phyloP scores from a whole-genome alignment of 805 yeast species.

The Spathaspora sp. region DNA sequence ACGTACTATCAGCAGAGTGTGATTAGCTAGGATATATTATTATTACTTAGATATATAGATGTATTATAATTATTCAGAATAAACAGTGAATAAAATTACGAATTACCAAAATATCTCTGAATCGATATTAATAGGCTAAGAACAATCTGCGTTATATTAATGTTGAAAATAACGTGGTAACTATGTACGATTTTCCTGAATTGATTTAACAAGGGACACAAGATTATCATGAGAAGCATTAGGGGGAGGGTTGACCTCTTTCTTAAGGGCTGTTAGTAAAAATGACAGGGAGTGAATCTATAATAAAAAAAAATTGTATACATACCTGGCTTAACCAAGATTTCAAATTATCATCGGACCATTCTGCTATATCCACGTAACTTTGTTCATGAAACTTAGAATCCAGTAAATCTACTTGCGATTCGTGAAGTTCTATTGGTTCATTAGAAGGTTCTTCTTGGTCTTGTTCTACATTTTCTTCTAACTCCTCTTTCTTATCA shows the following conservation, averaged over 20 bases:
- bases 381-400: conserved; percentile 9
- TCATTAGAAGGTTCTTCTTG: conserved; percentile 13
- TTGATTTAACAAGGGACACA: conserved; percentile 44
- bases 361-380: conserved; percentile 26
- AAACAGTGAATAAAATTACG: not conserved
- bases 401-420: conserved; percentile 3
- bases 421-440: conserved; percentile 18
- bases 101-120: not conserved
- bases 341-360: conserved; percentile 35
- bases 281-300: not conserved
- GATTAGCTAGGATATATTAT: not conserved
- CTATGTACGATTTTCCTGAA: conserved; percentile 26
- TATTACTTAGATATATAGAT: not conserved
- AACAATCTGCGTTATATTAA: conserved; percentile 15
- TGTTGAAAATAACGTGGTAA: conserved; percentile 14
- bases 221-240: conserved; percentile 44
- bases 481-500: conserved; percentile 8
- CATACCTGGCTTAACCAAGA: conserved; percentile 38
- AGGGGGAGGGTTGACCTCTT: conserved; percentile 44
- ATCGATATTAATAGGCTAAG: not conserved
- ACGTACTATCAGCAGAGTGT: not conserved
- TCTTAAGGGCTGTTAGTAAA: conserved; percentile 26
- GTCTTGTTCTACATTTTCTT: conserved; percentile 9
- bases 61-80: not conserved
- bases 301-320: conserved; percentile 10